Percentiles rank a stretch among this genome's conserved stretches.
Evolutionary conservation across 495 filamentous ascomycete species (phyloP).

Genomic region (Sordaria brevicollis): DNA sequence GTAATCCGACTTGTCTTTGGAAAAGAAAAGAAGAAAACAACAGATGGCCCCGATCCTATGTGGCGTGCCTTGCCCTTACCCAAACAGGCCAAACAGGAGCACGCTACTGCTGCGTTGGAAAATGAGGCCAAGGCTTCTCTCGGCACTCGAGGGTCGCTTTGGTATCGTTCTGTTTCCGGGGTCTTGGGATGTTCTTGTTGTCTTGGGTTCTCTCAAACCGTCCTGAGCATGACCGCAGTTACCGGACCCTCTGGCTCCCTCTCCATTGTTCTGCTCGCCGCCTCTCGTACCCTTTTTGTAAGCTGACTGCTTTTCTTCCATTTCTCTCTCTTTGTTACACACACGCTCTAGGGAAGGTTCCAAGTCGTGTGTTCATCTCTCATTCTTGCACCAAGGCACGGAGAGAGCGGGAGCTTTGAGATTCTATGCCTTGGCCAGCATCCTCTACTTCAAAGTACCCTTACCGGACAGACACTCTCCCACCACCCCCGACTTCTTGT

Average conservation of each 20-base stretch:
- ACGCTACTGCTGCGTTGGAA: not conserved
- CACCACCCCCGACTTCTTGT: not conserved
- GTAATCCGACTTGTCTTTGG: not conserved
- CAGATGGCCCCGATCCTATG: not conserved
- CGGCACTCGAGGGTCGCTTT: not conserved
- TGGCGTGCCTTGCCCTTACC: not conserved
- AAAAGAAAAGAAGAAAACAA: not conserved
- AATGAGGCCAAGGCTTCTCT: not conserved
- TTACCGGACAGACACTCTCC: not conserved
- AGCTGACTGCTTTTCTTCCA: not conserved
- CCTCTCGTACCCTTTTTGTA: not conserved
- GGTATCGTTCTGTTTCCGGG: not conserved
- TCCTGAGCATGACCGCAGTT: not conserved
- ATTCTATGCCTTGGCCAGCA: not conserved
- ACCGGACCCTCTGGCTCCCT: not conserved
- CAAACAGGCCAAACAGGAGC: not conserved
- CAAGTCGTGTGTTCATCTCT: not conserved
- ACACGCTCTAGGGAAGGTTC: not conserved
- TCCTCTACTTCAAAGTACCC: not conserved
- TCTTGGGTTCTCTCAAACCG: not conserved
- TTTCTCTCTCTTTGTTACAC: not conserved
- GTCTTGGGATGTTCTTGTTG: not conserved
- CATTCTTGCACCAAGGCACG: not conserved
- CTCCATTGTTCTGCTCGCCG: not conserved
- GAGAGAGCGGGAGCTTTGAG: not conserved